A percentile compares a stretch with the other conserved stretches of the same genome.
Evolutionary conservation across 345 rosid species (phyloP).

Genomic region (Linum trigynum): DNA sequence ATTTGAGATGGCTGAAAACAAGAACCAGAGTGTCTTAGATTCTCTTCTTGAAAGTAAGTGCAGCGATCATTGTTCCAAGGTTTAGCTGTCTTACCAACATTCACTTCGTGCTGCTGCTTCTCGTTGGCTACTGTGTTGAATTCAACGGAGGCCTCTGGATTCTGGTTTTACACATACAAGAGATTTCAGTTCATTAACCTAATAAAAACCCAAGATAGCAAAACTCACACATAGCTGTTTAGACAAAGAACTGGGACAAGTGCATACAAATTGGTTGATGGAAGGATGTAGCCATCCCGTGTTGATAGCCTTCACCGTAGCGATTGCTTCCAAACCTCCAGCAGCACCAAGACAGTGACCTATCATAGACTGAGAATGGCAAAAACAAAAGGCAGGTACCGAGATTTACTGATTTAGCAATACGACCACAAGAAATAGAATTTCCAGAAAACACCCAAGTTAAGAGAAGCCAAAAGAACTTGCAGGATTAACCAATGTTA

Average conservation of each 20-base stretch:
- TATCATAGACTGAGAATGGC: conserved; percentile 70
- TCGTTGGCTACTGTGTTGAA: conserved; percentile 78
- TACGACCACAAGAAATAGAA: not conserved
- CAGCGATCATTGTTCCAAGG: not conserved
- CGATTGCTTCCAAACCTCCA: conserved; percentile 96
- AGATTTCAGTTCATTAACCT: not conserved
- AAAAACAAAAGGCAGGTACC: conserved; percentile 9
- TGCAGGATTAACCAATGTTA: not conserved
- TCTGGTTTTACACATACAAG: conserved; percentile 31
- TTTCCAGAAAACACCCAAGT: not conserved
- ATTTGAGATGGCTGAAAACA: conserved; percentile 75
- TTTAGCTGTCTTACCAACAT: conserved; percentile 65
- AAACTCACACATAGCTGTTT: not conserved
- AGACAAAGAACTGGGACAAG: not conserved
- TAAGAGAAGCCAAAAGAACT: not conserved
- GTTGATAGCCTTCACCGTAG: conserved; percentile 72
- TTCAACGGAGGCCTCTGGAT: conserved; percentile 79
- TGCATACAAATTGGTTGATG: conserved; percentile 86
- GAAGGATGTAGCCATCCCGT: conserved; percentile 98
- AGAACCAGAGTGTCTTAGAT: not conserved
- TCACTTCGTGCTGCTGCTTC: conserved; percentile 89
- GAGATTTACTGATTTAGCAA: conserved; percentile 7
- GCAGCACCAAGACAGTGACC: conserved; percentile 99
- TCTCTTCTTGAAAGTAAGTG: not conserved
- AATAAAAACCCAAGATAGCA: not conserved